These are phyloP conservation scores for Trichoderma sp. DNA, from an alignment of 2,329 filamentous ascomycete genomes.

Conservation along the genomic window DNA sequence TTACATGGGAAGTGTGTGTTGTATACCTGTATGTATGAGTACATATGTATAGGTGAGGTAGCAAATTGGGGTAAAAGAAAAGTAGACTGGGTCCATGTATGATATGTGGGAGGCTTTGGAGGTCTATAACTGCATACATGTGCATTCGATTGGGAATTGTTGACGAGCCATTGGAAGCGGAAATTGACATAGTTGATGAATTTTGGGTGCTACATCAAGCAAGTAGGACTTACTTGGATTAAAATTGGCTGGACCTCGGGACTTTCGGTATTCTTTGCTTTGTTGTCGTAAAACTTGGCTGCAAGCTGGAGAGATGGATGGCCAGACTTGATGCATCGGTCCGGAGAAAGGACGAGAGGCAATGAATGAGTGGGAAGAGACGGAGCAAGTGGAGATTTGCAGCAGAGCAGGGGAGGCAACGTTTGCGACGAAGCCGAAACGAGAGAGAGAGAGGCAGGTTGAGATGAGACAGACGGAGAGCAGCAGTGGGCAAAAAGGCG, in stretches of 20 bases:
- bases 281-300: not conserved
- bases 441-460: not conserved
- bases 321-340: not conserved
- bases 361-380: not conserved
- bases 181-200: not conserved
- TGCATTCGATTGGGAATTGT: not conserved
- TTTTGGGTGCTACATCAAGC: not conserved
- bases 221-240: not conserved
- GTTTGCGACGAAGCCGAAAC: not conserved
- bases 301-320: not conserved
- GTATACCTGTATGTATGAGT: not conserved
- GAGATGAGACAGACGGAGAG: not conserved
- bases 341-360: not conserved
- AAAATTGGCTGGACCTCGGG: not conserved
- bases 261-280: not conserved
- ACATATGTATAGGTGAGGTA: not conserved
- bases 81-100: not conserved
- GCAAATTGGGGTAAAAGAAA: conserved; percentile 7
- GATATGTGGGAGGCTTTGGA: conserved; percentile 3
- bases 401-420: not conserved
- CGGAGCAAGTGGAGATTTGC: not conserved
- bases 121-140: conserved; percentile 13
- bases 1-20: not conserved
- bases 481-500: conserved; percentile 7
- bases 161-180: not conserved